Base-by-base conservation (phyloP, 2,329 filamentous ascomycete genomes). In the Phoma sp. region DNA sequence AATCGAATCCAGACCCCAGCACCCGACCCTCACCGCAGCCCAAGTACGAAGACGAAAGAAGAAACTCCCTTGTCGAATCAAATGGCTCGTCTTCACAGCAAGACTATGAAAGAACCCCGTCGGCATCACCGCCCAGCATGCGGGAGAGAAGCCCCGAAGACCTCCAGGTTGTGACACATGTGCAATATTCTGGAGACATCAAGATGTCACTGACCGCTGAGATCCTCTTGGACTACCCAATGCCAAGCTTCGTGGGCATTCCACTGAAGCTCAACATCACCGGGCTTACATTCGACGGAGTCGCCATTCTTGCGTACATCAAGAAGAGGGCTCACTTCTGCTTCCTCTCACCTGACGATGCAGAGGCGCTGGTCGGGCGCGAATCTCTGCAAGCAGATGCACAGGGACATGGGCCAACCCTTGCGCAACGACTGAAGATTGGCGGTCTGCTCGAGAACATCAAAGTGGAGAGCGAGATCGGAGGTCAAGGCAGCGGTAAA, bases 161-260 rank as follows among this genome's bases (percentile, higher is more conserved):
- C 70, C 83, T 97, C 48, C 95, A 99, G 74, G 90, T 96, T 43
- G 90, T 98, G 6, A 94, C 96, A 69, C 89, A 93, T 62, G 93
- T 96, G 57, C 88, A 87, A 51, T 99, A 99, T 76, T 85, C 88
- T 2, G 95, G 95, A 29, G 90, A 97, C 70, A 84, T 99, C 55
- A 88, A 88, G 63, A 84, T 99, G 53, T 91, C 92, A 58, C 82
- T 99, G 44, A 98, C 95, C 22, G 93, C 95, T 0, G 93, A 98
- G 76, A 96, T 99, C 37, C 81, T 98, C 29, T 87, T 99, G 31
- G 95, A 99, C 76, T 99, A 99, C 74, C 95, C 95, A 0, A 98
- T 98, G 91, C 93, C 93, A 36, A 96, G 91, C 78, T 99, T 99
- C 70, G 94, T 98, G 2, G 92, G 93, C 12, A 94, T 99, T 58